phyloP scores from a whole-genome alignment of 768 basidiomycete genomes.

The Cantharellus anzutake region DNA sequence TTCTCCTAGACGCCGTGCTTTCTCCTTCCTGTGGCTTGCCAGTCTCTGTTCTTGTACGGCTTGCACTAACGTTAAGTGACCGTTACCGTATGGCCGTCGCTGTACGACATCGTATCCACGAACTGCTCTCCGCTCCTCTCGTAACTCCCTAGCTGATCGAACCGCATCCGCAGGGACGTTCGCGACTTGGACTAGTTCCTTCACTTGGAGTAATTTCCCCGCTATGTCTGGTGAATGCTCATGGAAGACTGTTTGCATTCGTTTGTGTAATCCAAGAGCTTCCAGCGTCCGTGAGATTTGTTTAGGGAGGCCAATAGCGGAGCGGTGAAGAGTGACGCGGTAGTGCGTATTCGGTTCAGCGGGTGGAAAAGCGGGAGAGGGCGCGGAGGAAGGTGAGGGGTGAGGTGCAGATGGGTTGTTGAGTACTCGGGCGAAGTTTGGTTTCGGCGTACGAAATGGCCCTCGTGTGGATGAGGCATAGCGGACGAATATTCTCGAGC shows the following conservation, averaged over 20 bases:
- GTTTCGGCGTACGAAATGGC: background rate
- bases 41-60: background rate
- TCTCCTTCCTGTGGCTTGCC: background rate
- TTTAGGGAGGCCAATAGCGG: slow-evolving; percentile 63
- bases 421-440: background rate
- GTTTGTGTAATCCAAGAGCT: slow-evolving; percentile 67
- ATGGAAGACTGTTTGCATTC: slow-evolving; percentile 74
- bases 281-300: slow-evolving; percentile 52
- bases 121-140: slow-evolving; percentile 41
- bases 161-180: slow-evolving; percentile 58
- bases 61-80: background rate
- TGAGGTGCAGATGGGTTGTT: too few relatives aligned
- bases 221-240: slow-evolving; percentile 52
- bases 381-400: background rate
- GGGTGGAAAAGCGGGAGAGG: background rate
- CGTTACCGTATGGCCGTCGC: background rate
- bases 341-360: slow-evolving; percentile 36
- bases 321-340: slow-evolving; percentile 77
- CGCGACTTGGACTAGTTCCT: slow-evolving; percentile 77
- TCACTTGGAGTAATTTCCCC: slow-evolving; percentile 72
- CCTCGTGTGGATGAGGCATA: background rate
- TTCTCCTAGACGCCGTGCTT: too few relatives aligned
- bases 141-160: slow-evolving; percentile 49
- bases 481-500: too few relatives aligned
- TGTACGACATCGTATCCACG: slow-evolving; percentile 42